Percentiles rank a stretch among this genome's conserved stretches.
phyloP scores from a whole-genome alignment of 2,329 filamentous ascomycete genomes.

The Zymoseptoria tritici region DNA sequence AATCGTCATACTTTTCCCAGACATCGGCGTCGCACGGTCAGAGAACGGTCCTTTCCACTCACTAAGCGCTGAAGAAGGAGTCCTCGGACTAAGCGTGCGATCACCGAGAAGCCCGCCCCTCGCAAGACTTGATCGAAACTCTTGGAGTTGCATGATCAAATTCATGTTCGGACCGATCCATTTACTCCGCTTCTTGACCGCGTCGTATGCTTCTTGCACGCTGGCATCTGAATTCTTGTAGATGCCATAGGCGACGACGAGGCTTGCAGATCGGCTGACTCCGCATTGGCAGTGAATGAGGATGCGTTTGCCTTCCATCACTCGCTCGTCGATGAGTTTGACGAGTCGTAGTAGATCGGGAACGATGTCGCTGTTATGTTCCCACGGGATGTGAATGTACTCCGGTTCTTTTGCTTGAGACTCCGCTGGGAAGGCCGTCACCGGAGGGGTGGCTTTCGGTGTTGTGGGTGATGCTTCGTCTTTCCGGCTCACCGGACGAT shows the following conservation, averaged over 20 bases:
- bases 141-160: slow-evolving; percentile 79
- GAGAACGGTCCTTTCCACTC: slow-evolving; percentile 29
- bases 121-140: slow-evolving; percentile 53
- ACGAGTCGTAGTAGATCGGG: slow-evolving; percentile 68
- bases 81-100: slow-evolving; percentile 28
- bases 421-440: slow-evolving; percentile 11
- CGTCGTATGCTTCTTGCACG: slow-evolving; percentile 76
- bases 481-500: neutral
- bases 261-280: slow-evolving; percentile 73
- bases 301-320: slow-evolving; percentile 67
- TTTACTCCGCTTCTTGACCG: slow-evolving; percentile 69
- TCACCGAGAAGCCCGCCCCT: slow-evolving; percentile 30
- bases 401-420: slow-evolving; percentile 53
- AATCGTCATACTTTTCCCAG: slow-evolving; percentile 11
- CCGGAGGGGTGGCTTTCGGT: slow-evolving; percentile 47
- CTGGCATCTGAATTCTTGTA: slow-evolving; percentile 69
- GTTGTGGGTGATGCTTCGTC: slow-evolving; percentile 39
- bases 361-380: slow-evolving; percentile 81
- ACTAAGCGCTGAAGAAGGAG: slow-evolving; percentile 27
- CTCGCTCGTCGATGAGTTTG: slow-evolving; percentile 65
- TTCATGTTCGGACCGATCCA: slow-evolving; percentile 94
- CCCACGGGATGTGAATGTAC: slow-evolving; percentile 82
- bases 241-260: slow-evolving; percentile 79
- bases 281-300: slow-evolving; percentile 81
- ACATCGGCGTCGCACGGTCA: slow-evolving; percentile 9